Evolutionary conservation across 2,329 filamentous ascomycete genomes (phyloP).

Genomic region (Neofusicoccum sp.): DNA sequence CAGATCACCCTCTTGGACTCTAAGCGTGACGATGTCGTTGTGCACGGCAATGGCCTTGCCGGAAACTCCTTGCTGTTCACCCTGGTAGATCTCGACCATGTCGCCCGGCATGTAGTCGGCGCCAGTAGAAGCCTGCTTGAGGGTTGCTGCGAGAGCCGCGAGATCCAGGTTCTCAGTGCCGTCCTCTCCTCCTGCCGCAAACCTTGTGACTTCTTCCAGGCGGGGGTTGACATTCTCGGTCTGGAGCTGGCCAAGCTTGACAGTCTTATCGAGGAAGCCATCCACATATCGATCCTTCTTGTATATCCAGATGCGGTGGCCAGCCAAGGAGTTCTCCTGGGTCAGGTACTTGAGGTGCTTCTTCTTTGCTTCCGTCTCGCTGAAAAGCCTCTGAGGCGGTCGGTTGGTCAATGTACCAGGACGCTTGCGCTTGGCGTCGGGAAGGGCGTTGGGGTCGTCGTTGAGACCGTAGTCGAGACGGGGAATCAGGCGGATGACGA

Average conservation of each 20-base stretch:
- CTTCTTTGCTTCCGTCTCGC: slow-evolving; percentile 89
- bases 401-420: slow-evolving; percentile 53
- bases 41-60: slow-evolving; percentile 85
- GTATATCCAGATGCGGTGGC: slow-evolving; percentile 75
- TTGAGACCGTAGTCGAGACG: slow-evolving; percentile 88
- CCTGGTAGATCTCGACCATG: slow-evolving; percentile 93
- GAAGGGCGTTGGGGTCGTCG: slow-evolving; percentile 64
- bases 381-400: slow-evolving; percentile 89
- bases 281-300: slow-evolving; percentile 88
- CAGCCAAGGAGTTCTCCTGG: slow-evolving; percentile 55
- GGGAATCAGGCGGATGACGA: slow-evolving; percentile 84
- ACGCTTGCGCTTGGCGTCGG: slow-evolving; percentile 76
- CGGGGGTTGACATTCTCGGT: slow-evolving; percentile 90
- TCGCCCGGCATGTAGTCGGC: slow-evolving; percentile 90
- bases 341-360: slow-evolving; percentile 68
- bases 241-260: slow-evolving; percentile 84
- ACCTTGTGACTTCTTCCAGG: slow-evolving; percentile 93
- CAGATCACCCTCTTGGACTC: slow-evolving; percentile 80
- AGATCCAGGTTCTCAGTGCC: slow-evolving; percentile 93
- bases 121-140: slow-evolving; percentile 80
- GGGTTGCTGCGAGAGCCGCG: slow-evolving; percentile 82
- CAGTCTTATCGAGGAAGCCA: slow-evolving; percentile 90
- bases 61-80: slow-evolving; percentile 89
- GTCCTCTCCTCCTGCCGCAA: slow-evolving; percentile 85
- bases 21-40: slow-evolving; percentile 87